Evolutionary conservation across 2,329 filamentous ascomycete genomes (phyloP).

Genomic region (Passalora sequoiae): DNA sequence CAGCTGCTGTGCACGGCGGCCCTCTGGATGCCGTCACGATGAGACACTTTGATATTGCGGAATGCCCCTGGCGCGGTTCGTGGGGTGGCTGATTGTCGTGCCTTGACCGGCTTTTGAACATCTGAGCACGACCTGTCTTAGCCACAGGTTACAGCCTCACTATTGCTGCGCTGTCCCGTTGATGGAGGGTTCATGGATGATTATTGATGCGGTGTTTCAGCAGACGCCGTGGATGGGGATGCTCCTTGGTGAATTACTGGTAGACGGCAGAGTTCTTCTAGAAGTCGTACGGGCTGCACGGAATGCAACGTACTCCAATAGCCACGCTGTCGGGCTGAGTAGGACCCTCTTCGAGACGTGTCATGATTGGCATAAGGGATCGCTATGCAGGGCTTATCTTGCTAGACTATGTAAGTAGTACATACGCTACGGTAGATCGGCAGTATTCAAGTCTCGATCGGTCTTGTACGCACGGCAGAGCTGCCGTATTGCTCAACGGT

Average conservation of each 20-base stretch:
- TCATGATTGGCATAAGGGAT: background rate
- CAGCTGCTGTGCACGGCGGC: background rate
- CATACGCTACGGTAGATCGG: background rate
- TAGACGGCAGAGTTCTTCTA: slow-evolving; percentile 4
- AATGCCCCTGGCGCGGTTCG: background rate
- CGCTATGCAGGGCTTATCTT: background rate
- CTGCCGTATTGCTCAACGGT: slow-evolving; percentile 4
- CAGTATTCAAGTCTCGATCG: slow-evolving; percentile 4
- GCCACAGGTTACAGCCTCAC: background rate
- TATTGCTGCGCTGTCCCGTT: background rate
- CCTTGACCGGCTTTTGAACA: background rate
- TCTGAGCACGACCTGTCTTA: background rate
- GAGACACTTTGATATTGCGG: background rate
- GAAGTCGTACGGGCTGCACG: background rate
- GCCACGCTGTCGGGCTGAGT: slow-evolving; percentile 5
- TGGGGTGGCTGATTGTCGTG: background rate
- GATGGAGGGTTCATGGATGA: background rate
- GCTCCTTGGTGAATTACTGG: no score
- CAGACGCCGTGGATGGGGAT: background rate
- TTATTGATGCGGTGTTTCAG: background rate
- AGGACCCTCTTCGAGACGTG: background rate
- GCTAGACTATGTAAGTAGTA: background rate
- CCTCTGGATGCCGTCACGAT: background rate
- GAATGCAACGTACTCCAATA: slow-evolving; percentile 3
- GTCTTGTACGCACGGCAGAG: slow-evolving; percentile 2